phyloP scores from a whole-genome alignment of 1,284 basidiomycete species.

The Flammula alnicola region DNA sequence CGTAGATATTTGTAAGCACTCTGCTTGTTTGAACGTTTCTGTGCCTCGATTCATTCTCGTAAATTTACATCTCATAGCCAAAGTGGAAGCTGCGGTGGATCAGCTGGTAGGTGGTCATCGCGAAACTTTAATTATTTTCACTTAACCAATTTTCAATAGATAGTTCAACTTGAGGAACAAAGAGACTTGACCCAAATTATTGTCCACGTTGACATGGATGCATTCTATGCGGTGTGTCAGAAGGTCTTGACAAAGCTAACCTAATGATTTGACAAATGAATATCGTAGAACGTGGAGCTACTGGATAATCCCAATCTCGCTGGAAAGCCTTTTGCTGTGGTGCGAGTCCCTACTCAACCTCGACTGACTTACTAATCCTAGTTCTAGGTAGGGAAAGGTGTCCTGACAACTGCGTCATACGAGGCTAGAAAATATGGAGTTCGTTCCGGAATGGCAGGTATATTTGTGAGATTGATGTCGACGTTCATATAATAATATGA shows the following conservation, averaged over 20 bases:
- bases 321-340: slow-evolving; percentile 90
- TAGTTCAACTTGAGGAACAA: slow-evolving; percentile 75
- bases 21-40: neutral
- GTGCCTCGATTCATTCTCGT: slow-evolving; percentile 6
- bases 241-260: neutral
- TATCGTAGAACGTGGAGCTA: slow-evolving; percentile 69
- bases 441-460: slow-evolving; percentile 88
- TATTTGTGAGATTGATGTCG: slow-evolving; percentile 17
- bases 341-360: slow-evolving; percentile 12
- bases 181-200: slow-evolving; percentile 85
- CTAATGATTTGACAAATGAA: neutral
- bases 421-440: slow-evolving; percentile 90
- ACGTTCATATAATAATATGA: slow-evolving; percentile 6
- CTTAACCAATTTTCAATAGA: slow-evolving; percentile 43
- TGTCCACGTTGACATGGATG: slow-evolving; percentile 89
- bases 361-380: slow-evolving; percentile 3
- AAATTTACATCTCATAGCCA: slow-evolving; percentile 41
- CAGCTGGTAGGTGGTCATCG: slow-evolving; percentile 46
- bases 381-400: slow-evolving; percentile 71
- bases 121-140: no score
- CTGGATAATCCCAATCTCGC: slow-evolving; percentile 78
- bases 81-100: slow-evolving; percentile 58
- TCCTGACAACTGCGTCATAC: slow-evolving; percentile 88
- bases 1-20: slow-evolving; percentile 61
- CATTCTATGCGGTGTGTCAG: slow-evolving; percentile 56